These are phyloP conservation scores for Colletotrichum siamense DNA, from an alignment of 2,329 filamentous ascomycete species.

Conservation along the genomic window DNA sequence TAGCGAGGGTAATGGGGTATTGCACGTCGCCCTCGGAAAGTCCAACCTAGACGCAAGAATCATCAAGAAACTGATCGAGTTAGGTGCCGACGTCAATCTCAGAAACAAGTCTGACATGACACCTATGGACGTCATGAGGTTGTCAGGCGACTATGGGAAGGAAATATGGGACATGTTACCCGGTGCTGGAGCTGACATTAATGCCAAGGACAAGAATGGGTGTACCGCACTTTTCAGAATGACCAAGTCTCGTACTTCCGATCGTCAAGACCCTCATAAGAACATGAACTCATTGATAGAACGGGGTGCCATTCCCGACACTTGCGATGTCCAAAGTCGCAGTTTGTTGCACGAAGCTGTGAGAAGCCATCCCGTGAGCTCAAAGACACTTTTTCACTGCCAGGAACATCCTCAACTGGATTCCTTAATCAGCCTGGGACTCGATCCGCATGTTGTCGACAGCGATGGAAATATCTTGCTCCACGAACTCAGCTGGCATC, in stretches of 20 bases:
- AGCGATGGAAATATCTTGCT: slow-evolving; percentile 26
- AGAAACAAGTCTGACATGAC: slow-evolving; percentile 21
- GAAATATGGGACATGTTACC: slow-evolving; percentile 11
- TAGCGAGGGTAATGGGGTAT: slow-evolving; percentile 22
- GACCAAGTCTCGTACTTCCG: background rate
- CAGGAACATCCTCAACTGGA: background rate
- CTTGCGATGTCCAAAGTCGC: slow-evolving; percentile 21
- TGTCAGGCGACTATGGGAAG: fast-evolving
- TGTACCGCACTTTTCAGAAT: slow-evolving; percentile 21
- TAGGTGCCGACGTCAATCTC: slow-evolving; percentile 27
- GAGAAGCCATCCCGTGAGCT: background rate
- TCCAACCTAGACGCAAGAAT: background rate
- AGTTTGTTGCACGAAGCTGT: slow-evolving; percentile 24
- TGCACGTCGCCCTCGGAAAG: slow-evolving; percentile 22
- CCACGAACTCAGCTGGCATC: slow-evolving; percentile 21
- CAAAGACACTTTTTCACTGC: background rate
- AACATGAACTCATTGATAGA: slow-evolving; percentile 17
- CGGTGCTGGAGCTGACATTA: slow-evolving; percentile 28
- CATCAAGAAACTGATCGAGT: slow-evolving; percentile 14
- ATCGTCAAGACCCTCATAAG: background rate
- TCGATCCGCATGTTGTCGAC: slow-evolving; percentile 23
- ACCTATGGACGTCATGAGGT: slow-evolving; percentile 11
- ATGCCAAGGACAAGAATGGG: slow-evolving; percentile 21
- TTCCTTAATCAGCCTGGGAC: background rate
- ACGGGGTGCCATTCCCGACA: slow-evolving; percentile 13